Base-by-base conservation (phyloP, 208 protist genomes). In the Spongospora subterranea region DNA sequence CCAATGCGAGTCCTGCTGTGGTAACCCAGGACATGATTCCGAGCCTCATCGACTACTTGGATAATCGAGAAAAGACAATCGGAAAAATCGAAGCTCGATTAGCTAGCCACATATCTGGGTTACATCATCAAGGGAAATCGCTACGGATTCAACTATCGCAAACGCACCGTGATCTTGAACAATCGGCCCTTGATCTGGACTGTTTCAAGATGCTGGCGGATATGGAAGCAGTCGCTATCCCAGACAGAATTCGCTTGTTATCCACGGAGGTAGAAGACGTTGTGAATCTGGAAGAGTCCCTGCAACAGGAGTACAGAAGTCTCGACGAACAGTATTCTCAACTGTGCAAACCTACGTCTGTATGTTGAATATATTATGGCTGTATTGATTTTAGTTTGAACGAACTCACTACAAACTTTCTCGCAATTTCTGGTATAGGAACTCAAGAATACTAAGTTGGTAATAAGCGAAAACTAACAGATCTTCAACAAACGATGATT, bases 241-340 rank as follows among this genome's bases (percentile, higher is more conserved):
- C 71, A n/a, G 71, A 35, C 6, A 6, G 71, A 35, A 82, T 82
- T 20, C 35, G 35, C 35, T 17, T 6, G 13, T 20, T 82, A n/a
- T n/a, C 6, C 17, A 13, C 6, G 17, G 71, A 82, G n/a, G 71
- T 43, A 6, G 71, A 39, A 20, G 17, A n/a, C 71, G 71, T 82
- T 6, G 71, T 82, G 17, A 6, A 35, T 6, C 13, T 20, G 17
- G 71, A 82, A 43, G 71, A 43, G 6, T n/a, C 6, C 17, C 71
- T 82, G 71, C 71, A 82, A n/a, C 35, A 82, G 35, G 17, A 82
- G 71, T 82, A 82, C 71, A 6, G 71, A 6, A n/a, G 35, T 6
- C 35, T 82, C 17, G 50, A 6, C 50, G 50, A 60, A 24, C 6
- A 24, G 24, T 24, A 60, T 6, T 6, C 50, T 60, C 13, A 6